phyloP scores from a whole-genome alignment of 306 rosid genomes.

The Dicorynia guianensis region DNA sequence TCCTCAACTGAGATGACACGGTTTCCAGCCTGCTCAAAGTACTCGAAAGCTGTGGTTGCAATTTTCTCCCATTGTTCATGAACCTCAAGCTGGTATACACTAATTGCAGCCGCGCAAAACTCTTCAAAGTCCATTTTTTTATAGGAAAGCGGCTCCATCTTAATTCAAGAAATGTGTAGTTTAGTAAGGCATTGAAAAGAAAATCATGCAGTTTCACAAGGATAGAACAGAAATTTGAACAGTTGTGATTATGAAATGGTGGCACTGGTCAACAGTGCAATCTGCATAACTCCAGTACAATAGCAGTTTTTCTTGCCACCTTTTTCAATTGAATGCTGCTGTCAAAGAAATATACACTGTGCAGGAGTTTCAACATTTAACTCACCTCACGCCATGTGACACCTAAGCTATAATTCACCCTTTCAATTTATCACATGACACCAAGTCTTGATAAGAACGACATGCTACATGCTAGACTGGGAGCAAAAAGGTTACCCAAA shows the following conservation, averaged over 20 bases:
- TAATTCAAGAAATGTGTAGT: conserved; percentile 39
- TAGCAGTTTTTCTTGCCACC: conserved; percentile 26
- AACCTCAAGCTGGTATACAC: conserved; percentile 91
- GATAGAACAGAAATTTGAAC: neutral
- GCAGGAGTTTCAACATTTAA: conserved; percentile 32
- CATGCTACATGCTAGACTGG: conserved; percentile 14
- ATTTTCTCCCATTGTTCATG: conserved; percentile 85
- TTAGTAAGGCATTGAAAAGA: conserved; percentile 34
- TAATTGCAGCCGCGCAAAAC: conserved; percentile 91
- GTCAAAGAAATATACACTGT: conserved; percentile 25
- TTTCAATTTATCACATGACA: conserved; percentile 26
- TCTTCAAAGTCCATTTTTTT: conserved; percentile 86
- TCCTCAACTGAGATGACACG: conserved; percentile 80
- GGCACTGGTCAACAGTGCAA: neutral
- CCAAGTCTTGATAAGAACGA: conserved; percentile 23
- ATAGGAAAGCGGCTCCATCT: conserved; percentile 84
- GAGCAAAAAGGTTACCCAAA: conserved; percentile 11
- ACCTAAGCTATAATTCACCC: conserved; percentile 17
- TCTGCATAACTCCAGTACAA: neutral
- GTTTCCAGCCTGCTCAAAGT: conserved; percentile 81
- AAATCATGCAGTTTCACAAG: neutral
- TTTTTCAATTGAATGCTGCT: neutral
- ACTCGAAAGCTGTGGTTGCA: conserved; percentile 69
- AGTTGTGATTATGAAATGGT: neutral
- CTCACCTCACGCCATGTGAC: conserved; percentile 4